Percentiles rank a stretch among this genome's conserved stretches.
phyloP scores from a whole-genome alignment of 2,329 filamentous ascomycete genomes.

The Exophiala calicioides region DNA sequence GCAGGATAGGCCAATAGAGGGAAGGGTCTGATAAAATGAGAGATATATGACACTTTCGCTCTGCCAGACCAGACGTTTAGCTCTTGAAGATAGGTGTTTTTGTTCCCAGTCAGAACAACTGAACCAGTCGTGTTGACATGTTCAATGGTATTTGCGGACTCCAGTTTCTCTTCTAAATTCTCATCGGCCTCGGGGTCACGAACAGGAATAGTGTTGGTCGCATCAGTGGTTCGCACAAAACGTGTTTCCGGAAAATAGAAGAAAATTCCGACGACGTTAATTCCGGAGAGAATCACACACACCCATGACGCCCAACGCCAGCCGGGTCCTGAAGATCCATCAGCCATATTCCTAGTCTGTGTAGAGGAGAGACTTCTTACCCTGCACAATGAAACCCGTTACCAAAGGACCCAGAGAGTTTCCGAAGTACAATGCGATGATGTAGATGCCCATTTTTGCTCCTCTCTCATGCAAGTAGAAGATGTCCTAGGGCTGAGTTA shows the following conservation, averaged over 20 bases:
- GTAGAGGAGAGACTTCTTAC: no score
- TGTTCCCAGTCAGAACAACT: not conserved
- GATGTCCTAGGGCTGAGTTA: conserved; percentile 4
- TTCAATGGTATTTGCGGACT: not conserved
- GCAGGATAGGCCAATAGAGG: conserved; percentile 12
- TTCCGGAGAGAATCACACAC: conserved; percentile 6
- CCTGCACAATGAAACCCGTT: conserved; percentile 12
- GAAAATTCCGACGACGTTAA: conserved; percentile 10
- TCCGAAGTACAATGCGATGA: conserved; percentile 8
- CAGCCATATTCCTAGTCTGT: not conserved
- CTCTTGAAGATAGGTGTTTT: conserved; percentile 11
- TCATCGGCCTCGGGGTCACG: not conserved
- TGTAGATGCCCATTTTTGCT: conserved; percentile 9
- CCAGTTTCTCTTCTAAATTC: not conserved
- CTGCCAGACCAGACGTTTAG: conserved; percentile 13
- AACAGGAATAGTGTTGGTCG: not conserved
- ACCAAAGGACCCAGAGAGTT: conserved; percentile 10
- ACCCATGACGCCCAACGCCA: conserved; percentile 15
- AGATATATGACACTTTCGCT: not conserved
- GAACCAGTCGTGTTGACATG: not conserved
- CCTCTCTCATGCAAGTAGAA: conserved; percentile 18
- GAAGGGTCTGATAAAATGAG: conserved; percentile 8
- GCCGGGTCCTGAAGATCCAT: not conserved
- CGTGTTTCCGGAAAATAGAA: conserved; percentile 11
- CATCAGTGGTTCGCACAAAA: conserved; percentile 2